Percentiles rank a stretch among this genome's conserved stretches.
These are phyloP conservation scores for Hericium coralloides DNA, from an alignment of 768 basidiomycete species.

Conservation along the genomic window DNA sequence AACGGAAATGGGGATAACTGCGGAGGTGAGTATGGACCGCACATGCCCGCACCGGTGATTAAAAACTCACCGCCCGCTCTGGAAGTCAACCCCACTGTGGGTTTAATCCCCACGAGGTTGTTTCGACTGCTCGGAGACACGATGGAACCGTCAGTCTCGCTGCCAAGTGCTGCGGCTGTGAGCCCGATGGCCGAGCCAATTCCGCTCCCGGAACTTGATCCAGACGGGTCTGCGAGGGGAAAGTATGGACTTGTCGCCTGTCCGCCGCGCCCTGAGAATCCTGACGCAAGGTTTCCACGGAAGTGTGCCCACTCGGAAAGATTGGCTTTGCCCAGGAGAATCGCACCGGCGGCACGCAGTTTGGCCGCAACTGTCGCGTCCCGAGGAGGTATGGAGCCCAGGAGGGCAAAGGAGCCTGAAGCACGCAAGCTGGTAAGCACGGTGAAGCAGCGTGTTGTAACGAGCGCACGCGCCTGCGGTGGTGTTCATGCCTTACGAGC, in stretches of 20 bases:
- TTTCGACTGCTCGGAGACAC: slow-evolving; percentile 37
- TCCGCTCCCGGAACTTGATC: slow-evolving; percentile 36
- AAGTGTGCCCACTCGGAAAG: slow-evolving; percentile 36
- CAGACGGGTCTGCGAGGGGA: slow-evolving; percentile 32
- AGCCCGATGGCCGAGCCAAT: slow-evolving; percentile 33
- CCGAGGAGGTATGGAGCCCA: slow-evolving; percentile 25
- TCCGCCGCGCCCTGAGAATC: slow-evolving; percentile 40
- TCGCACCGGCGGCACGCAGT: slow-evolving; percentile 26
- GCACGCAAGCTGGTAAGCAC: slow-evolving; percentile 1
- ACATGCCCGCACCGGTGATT: neutral
- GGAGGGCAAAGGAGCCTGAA: slow-evolving; percentile 25
- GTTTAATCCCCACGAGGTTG: slow-evolving; percentile 51
- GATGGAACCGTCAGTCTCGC: slow-evolving; percentile 42
- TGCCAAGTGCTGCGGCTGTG: slow-evolving; percentile 33
- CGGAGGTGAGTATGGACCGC: neutral
- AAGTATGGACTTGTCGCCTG: slow-evolving; percentile 34
- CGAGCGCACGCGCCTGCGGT: slow-evolving; percentile 18
- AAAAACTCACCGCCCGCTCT: slow-evolving; percentile 40
- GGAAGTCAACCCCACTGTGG: slow-evolving; percentile 51
- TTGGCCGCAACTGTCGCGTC: slow-evolving; percentile 25
- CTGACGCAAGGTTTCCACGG: slow-evolving; percentile 28
- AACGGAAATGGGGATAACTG: slow-evolving; percentile 48
- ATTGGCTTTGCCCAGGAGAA: slow-evolving; percentile 33
- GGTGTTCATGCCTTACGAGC: slow-evolving; percentile 27
- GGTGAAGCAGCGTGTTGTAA: too few relatives aligned